phyloP scores from a whole-genome alignment of 2,329 filamentous ascomycete species.

The Xylaria sp. region DNA sequence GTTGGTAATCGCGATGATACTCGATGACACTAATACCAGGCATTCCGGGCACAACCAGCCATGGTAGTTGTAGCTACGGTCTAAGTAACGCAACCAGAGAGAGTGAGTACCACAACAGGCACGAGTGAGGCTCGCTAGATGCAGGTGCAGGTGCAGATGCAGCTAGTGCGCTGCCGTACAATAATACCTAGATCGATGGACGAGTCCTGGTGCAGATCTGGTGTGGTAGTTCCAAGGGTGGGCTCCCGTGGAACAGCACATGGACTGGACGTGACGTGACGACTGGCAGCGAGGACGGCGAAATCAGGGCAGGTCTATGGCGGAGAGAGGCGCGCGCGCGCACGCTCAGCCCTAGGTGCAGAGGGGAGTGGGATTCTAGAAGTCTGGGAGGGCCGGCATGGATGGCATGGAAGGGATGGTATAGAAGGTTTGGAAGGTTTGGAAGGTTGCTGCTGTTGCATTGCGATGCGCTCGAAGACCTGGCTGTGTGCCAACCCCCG shows the following conservation, averaged over 20 bases:
- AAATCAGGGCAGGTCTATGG: not conserved
- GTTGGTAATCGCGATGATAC: not conserved
- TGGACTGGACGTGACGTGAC: not conserved
- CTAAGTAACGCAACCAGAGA: conserved; percentile 8
- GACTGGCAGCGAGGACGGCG: not conserved
- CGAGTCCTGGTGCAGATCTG: conserved; percentile 36
- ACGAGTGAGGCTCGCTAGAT: conserved; percentile 28
- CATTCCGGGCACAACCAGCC: too few species aligned
- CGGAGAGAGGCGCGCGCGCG: conserved; percentile 6
- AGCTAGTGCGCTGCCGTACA: conserved; percentile 32
- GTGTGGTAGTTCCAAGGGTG: conserved; percentile 31
- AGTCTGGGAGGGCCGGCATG: conserved; percentile 4
- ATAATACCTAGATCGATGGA: conserved; percentile 19
- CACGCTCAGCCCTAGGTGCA: conserved; percentile 26
- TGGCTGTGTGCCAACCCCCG: not conserved
- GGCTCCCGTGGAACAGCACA: conserved; percentile 32
- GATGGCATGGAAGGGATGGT: too few species aligned
- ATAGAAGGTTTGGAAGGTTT: too few species aligned
- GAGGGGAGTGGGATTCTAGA: conserved; percentile 4
- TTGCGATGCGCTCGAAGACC: not conserved
- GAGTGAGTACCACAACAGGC: conserved; percentile 6
- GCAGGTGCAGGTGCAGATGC: conserved; percentile 31
- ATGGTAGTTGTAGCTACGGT: not conserved
- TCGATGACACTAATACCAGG: not conserved
- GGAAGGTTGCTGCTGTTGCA: conserved; percentile 16